A percentile compares a stretch with the other conserved stretches of the same genome.
Evolutionary conservation across 768 basidiomycete genomes (phyloP).

Genomic region (Gymnopilus dilepis): DNA sequence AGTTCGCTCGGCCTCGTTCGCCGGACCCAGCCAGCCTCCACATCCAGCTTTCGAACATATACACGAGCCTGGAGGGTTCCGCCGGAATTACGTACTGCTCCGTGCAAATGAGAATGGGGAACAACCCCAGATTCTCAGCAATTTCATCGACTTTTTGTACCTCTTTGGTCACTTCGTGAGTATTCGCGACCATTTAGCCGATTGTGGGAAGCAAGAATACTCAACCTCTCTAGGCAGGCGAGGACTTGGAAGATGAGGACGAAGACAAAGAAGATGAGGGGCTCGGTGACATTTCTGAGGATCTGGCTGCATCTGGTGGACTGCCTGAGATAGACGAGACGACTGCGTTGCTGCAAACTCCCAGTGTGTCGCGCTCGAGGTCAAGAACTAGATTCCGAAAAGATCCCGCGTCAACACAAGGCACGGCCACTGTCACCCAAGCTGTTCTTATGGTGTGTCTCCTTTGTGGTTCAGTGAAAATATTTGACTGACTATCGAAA

Average conservation of each 20-base stretch:
- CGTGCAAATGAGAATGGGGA: slow-evolving; percentile 73
- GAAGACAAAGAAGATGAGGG: slow-evolving; percentile 80
- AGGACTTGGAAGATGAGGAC: slow-evolving; percentile 89
- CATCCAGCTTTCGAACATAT: slow-evolving; percentile 91
- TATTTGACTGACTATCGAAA: background rate
- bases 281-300: slow-evolving; percentile 8
- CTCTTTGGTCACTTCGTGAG: slow-evolving; percentile 96
- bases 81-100: slow-evolving; percentile 83
- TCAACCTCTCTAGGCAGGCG: slow-evolving; percentile 69
- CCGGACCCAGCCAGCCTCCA: slow-evolving; percentile 55
- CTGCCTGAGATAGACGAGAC: slow-evolving; percentile 48
- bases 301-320: slow-evolving; percentile 19
- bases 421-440: slow-evolving; percentile 89
- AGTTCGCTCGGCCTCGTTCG: slow-evolving; percentile 72
- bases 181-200: slow-evolving; percentile 14
- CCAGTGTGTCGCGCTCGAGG: slow-evolving; percentile 33
- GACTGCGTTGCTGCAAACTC: slow-evolving; percentile 55
- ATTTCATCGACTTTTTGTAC: slow-evolving; percentile 94
- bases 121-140: slow-evolving; percentile 72
- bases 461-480: background rate
- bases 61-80: slow-evolving; percentile 93
- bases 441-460: slow-evolving; percentile 87
- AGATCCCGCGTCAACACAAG: slow-evolving; percentile 64
- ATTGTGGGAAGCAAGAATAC: background rate
- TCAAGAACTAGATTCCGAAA: slow-evolving; percentile 60